Base-by-base conservation (phyloP, 768 basidiomycete species). In the Tylopilus vinaceipallidus region DNA sequence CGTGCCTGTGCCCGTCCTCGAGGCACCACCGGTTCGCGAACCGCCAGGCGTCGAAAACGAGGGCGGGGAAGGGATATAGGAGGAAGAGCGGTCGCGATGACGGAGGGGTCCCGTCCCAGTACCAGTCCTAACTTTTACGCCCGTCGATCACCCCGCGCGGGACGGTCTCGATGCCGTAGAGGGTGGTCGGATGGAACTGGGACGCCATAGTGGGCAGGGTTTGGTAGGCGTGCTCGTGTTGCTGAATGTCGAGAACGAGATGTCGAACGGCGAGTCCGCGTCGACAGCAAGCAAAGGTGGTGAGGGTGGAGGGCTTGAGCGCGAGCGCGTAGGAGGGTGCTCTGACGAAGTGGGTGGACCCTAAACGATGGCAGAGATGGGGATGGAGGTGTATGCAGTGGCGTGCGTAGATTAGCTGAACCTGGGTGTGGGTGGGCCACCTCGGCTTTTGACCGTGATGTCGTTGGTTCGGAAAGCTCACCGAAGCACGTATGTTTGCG, bases 181-280 rank as follows among this genome's bases (percentile, higher is more conserved):
- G n/a, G n/a, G 27, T 5, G 23, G 30, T 42, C 34, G 33, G 42
- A 9, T 41, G 48, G 11, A n/a, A 26, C 19, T 44, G 17, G 23
- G 10, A n/a, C 54, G 53, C 6, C 51, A 39, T 30, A n/a, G 34
- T 4, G 37, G 39, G 4, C 51, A 59, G 9, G 54, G 50, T 39
- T 67, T 66, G 5, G 61, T 61, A 23, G 64, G 64, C 14, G 64
- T 66, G 17, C 64, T 66, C 0, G 64, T 58, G 6, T 66, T 66
- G n/a, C 55, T 54, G 33, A 47, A 32, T 12, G 50, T 50, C 9
- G 63, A 62, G 36, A 64, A 64, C 0, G 63, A 64, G 16, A 65
- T 43, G 27, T 64, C 62, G 20, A 64, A 62, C 2, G 46, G 52
- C 6, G 55, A 23, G 11, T 64, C 60, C 1, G 60, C 46, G 14